Base-by-base conservation (phyloP, 352 stramenopile genomes). In the Phytophthora melonis region DNA sequence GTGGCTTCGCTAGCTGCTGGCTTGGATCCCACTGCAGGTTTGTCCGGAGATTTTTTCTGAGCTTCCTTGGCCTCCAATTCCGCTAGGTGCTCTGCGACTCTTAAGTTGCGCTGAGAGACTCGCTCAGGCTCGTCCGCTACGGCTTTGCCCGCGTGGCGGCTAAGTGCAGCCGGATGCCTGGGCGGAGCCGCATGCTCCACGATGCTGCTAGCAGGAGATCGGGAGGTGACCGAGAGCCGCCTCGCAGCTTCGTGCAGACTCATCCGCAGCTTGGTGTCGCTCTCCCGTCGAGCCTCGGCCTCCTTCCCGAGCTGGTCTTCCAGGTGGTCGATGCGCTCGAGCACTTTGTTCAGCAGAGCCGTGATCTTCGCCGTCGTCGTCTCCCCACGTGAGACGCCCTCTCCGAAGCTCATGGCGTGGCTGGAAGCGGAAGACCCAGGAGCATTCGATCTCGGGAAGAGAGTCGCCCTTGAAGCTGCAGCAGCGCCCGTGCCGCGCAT, bases 91-190 rank as follows among this genome's bases (percentile, higher is more conserved):
- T 69, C 58, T 41, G 56, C 53, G 14, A 68, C 47, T 1, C 86
- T 55, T 32, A 92, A 53, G n/a, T 93, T 70, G 3, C 86, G 79
- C 60, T 90, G 81, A n/a, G 86, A 92, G 47, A 91, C 75, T 5
- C 86, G 79, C 2, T 93, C 86, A 2, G 86, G 84, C 54, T 93
- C 86, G 50, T 87, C 89, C 2, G 74, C 72, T 61, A 93, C 63
- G 5, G 45, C 23, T 3, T 71, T 59, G 14, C 36, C 9, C 10
- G 41, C 50, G 4, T 30, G 39, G 3, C 66, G 71, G 32, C 23
- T 65, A 6, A 72, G 34, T 10, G 67, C 14, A 14, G 5, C 58
- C 16, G 68, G 63, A 2, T 76, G 72, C 14, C 53, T 78, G 18
- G 25, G 23, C 23, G 23, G 23, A 25, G 23, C 23, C 23, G 23